Evolutionary conservation across 495 filamentous ascomycete species (phyloP).

Genomic region (Lichina pygmaea): DNA sequence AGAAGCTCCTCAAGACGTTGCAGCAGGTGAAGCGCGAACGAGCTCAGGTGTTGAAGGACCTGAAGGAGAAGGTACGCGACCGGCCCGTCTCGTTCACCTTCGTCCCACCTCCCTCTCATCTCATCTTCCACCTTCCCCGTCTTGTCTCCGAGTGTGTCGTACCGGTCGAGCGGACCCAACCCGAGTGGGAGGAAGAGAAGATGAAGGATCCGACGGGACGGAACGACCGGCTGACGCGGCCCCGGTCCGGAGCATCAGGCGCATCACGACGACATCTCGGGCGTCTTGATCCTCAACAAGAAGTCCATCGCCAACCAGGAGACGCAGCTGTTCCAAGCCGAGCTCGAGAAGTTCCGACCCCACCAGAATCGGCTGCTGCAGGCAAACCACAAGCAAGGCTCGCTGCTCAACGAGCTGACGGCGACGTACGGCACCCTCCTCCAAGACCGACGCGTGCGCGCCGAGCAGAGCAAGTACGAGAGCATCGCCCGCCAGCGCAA

Average conservation of each 20-base stretch:
- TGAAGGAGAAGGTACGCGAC: conserved; percentile 69
- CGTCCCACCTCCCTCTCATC: too few species aligned
- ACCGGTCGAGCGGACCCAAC: not conserved
- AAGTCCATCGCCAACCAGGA: conserved; percentile 79
- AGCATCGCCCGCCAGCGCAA: conserved; percentile 57
- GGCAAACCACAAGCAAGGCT: conserved; percentile 78
- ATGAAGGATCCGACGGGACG: too few species aligned
- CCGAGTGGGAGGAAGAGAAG: not conserved
- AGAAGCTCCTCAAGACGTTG: conserved; percentile 74
- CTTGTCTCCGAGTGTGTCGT: not conserved
- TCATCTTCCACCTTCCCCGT: too few species aligned
- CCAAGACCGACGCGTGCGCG: conserved; percentile 78
- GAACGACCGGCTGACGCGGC: too few species aligned
- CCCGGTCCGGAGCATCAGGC: conserved; percentile 22
- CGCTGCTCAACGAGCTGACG: conserved; percentile 85
- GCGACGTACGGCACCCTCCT: conserved; percentile 65
- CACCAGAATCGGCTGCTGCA: conserved; percentile 78
- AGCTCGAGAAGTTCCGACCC: conserved; percentile 87
- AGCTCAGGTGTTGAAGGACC: conserved; percentile 73
- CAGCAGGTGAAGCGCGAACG: conserved; percentile 79
- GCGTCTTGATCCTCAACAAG: conserved; percentile 89
- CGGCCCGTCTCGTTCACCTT: too few species aligned
- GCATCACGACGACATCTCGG: conserved; percentile 88
- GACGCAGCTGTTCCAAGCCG: conserved; percentile 67
- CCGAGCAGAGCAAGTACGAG: conserved; percentile 90